These are phyloP conservation scores for Fusarium citri DNA, from an alignment of 2,329 filamentous ascomycete genomes.

Conservation along the genomic window DNA sequence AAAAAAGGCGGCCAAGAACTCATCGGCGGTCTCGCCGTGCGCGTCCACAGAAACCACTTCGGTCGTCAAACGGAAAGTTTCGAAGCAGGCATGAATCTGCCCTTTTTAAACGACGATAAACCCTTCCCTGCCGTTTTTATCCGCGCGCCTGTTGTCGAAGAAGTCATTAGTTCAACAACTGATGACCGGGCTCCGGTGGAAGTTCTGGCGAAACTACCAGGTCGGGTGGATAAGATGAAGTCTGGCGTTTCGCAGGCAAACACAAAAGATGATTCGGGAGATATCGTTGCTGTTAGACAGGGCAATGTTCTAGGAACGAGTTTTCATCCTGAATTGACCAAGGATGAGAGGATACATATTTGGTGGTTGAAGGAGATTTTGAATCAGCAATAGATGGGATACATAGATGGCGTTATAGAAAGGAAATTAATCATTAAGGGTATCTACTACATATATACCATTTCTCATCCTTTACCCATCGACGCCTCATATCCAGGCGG, in stretches of 20 bases:
- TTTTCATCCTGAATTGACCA: constrained; percentile 94
- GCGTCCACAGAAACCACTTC: constrained; percentile 94
- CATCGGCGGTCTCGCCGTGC: constrained; percentile 89
- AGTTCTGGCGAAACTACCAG: constrained; percentile 64
- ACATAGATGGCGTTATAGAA: constrained; percentile 26
- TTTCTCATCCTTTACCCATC: constrained; percentile 24
- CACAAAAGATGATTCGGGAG: constrained; percentile 63
- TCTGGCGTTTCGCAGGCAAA: constrained; percentile 53
- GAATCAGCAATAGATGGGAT: constrained; percentile 25
- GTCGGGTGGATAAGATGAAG: constrained; percentile 54
- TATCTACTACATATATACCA: constrained; percentile 10
- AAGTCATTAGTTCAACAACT: constrained; percentile 63
- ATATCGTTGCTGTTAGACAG: constrained; percentile 90
- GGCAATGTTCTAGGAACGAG: constrained; percentile 94
- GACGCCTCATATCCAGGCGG: constrained; percentile 41
- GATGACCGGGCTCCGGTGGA: constrained; percentile 57
- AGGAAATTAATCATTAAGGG: constrained; percentile 15
- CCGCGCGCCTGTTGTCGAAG: constrained; percentile 91
- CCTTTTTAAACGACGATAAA: constrained; percentile 67
- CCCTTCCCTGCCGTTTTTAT: constrained; percentile 89
- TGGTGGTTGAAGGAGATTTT: constrained; percentile 87
- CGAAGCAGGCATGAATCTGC: constrained; percentile 77
- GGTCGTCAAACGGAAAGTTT: constrained; percentile 95
- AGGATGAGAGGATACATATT: constrained; percentile 86
- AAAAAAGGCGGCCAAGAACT: constrained; percentile 94